Evolutionary conservation across 768 basidiomycete genomes (phyloP).

Genomic region (Gymnopilus dilepis): DNA sequence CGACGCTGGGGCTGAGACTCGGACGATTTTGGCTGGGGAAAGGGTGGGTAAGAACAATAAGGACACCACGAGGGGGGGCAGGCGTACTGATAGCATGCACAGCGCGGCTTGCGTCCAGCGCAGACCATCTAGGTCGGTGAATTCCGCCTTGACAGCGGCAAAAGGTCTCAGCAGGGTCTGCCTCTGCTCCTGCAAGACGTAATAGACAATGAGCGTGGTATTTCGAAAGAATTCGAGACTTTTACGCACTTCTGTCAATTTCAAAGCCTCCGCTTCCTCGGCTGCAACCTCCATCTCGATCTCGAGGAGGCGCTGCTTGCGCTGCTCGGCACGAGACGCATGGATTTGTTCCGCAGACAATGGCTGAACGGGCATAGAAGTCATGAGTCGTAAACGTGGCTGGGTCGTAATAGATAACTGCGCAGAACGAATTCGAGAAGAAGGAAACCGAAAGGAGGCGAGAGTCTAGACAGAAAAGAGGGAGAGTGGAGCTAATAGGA

Average conservation of each 20-base stretch:
- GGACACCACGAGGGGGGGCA: neutral
- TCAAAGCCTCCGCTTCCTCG: slow-evolving; percentile 61
- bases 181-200: slow-evolving; percentile 42
- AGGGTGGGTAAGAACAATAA: neutral
- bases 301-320: slow-evolving; percentile 51
- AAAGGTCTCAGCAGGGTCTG: slow-evolving; percentile 49
- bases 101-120: slow-evolving; percentile 50
- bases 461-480: neutral
- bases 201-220: slow-evolving; percentile 3
- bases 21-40: neutral
- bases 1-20: neutral
- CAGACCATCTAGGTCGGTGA: slow-evolving; percentile 64
- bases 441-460: neutral
- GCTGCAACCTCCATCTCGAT: slow-evolving; percentile 56
- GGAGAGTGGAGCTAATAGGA: neutral
- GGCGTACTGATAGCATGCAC: slow-evolving; percentile 32
- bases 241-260: slow-evolving; percentile 58
- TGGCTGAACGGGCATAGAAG: slow-evolving; percentile 3
- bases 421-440: neutral
- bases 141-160: slow-evolving; percentile 61
- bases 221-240: neutral
- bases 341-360: slow-evolving; percentile 16
- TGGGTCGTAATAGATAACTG: neutral
- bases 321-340: slow-evolving; percentile 48
- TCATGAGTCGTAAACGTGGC: neutral